Evolutionary conservation across 192 early-diverging fungal genomes (phyloP), one percentile per base, ranked within the genome.

Genomic region (Rhizoclosmatium globosum): DNA sequence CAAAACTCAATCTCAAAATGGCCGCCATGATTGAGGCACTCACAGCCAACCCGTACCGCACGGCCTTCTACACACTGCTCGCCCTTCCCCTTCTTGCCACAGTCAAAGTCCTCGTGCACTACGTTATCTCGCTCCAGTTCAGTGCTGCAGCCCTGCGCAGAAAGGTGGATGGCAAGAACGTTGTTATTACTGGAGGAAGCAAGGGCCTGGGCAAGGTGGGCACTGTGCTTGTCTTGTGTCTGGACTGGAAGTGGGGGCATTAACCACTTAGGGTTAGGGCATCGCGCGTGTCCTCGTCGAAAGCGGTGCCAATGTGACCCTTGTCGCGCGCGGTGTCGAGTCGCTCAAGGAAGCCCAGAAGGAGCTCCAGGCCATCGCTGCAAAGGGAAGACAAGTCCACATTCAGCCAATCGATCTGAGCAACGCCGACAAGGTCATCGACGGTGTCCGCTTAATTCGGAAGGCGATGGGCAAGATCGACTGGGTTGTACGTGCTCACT

Each of bases 151-250:
- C 45, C 11, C 69, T 62, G 39, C 23, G 68, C 23, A 3, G 23
- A 15, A 42, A 11, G 19, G 79, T 85, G 15, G 7, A 4, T 41
- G 82, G 77, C 45, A 77, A 84, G 66, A 81, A 86, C 67, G 72
- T 84, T 23, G 65, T 86, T 38, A 79, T 88, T 4, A 86, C 85
- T 41, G 87, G 87, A 58, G 85, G 71, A 45, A 84, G 82, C n/a
- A 83, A 86, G 72, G 85, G 82, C 47, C 82, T 82, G 3, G 82
- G 85, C 11, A 76, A 81, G 66, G 66, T 68, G 11, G 6, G 60
- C 15, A 21, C 21, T 9, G 23, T 62, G 0, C 38, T 31, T 19
- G 31, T 31, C 31, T 31, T 31, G 31, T 31, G 31, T 31, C 31
- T 31, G 31, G 31, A 31, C 31, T 31, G 31, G 31, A 31, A 31